These are phyloP conservation scores for Phytophthora sp. DNA, from an alignment of 352 stramenopile genomes.

Conservation along the genomic window DNA sequence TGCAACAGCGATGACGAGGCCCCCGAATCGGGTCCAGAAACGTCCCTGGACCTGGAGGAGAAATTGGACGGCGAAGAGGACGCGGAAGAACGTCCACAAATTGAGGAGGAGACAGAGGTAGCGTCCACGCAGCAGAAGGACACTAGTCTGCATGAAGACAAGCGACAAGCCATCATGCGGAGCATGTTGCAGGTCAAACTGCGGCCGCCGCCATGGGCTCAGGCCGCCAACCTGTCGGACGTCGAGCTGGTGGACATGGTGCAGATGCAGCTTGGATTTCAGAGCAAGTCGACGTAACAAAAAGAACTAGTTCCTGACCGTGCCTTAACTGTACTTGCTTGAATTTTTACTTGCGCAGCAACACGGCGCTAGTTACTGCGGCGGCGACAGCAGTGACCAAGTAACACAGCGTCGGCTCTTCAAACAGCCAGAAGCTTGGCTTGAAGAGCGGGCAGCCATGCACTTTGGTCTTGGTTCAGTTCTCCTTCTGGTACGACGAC, in stretches of 20 bases:
- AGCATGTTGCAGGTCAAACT: constrained; percentile 62
- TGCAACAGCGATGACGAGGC: constrained; percentile 32
- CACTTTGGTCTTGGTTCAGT: not conserved
- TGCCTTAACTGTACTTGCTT: constrained; percentile 5
- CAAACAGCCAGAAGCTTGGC: constrained; percentile 10
- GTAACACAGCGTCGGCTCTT: constrained; percentile 1
- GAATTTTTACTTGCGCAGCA: constrained; percentile 39
- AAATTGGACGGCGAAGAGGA: constrained; percentile 11
- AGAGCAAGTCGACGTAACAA: constrained; percentile 13
- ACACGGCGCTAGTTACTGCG: constrained; percentile 20
- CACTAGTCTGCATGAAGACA: constrained; percentile 35
- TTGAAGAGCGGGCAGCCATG: constrained; percentile 17
- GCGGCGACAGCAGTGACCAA: constrained; percentile 24
- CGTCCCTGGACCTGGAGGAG: constrained; percentile 16
- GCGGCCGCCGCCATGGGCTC: constrained; percentile 54
- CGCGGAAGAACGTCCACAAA: not conserved
- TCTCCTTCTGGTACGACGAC: constrained; percentile 20
- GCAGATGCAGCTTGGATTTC: constrained; percentile 38
- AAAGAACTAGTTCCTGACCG: constrained; percentile 4
- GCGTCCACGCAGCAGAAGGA: constrained; percentile 14
- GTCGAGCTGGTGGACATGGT: constrained; percentile 63
- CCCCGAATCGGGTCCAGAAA: too few species aligned
- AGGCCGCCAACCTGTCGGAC: constrained; percentile 48
- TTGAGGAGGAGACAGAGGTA: not conserved
- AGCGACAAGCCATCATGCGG: constrained; percentile 52